Base-by-base conservation (phyloP, 2,329 filamentous ascomycete genomes). In the Pleoardoris graminearum region DNA sequence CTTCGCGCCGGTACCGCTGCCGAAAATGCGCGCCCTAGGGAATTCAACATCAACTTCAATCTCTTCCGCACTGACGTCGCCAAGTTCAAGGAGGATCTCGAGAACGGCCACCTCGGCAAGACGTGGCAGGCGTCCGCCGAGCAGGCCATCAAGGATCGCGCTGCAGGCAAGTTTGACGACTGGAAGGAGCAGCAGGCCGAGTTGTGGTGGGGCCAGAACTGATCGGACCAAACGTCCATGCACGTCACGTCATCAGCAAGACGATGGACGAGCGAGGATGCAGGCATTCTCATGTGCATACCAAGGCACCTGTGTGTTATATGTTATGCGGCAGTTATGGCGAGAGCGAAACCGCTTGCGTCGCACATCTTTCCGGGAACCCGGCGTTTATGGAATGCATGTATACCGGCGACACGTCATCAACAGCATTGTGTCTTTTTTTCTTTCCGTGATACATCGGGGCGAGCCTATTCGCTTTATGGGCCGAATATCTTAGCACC, bases 161-260 rank as follows among this genome's bases (percentile, higher is more conserved):
- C 74, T 1, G 70, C 73, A 0, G 85, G 85, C 0, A 75, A 76
- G 6, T 87, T 82, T 55, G 83, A 87, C 59, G 71, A 72, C 5
- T 83, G 79, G 70, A 81, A 84, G 65, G 78, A 79, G 39, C 67
- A 73, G 39, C 78, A 84, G 53, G 79, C 79, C 12, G 81, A 86
- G 64, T 66, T 76, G 50, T 82, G 80, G 58, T 86, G 82, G 81
- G 83, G 82, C 0, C 79, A 83, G 65, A 82, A 82, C 16, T 51
- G 35, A 51, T 32, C 7, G 33, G 8, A 32, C 10, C 30, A 14
- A 16, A n/a, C 11, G 17, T 21, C 25, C 4, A n/a, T 16, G 14
- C 7, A 33, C 29, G 21, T 21, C 19, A 37, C 30, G 32, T 27
- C n/a, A 30, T 29, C 22, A 7, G 22, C 14, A 37, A 16, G 14